A percentile compares a stretch with the other conserved stretches of the same genome.
Evolutionary conservation across 176 grass and related monocot species (phyloP).

Genomic region (Bonia amplexicaulis): DNA sequence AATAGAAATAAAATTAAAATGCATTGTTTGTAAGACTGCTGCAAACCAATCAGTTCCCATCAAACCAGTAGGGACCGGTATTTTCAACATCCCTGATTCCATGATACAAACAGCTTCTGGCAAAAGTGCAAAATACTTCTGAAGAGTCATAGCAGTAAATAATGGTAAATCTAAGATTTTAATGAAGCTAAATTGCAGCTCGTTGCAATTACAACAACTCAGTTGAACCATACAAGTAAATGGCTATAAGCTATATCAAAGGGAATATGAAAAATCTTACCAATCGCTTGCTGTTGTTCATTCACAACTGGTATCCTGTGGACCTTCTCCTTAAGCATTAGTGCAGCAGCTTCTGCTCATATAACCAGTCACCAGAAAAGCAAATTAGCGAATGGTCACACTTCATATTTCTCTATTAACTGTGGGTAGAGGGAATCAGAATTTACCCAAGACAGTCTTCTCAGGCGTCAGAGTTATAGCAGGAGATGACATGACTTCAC

Average conservation of each 20-base stretch:
- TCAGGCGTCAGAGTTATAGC: slow-evolving; percentile 60
- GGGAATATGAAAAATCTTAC: slow-evolving; percentile 20
- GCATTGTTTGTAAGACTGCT: background rate
- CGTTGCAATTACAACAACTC: background rate
- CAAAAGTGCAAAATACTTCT: background rate
- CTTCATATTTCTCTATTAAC: background rate
- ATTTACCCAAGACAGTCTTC: slow-evolving; percentile 69
- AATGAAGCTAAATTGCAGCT: background rate
- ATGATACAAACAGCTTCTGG: background rate
- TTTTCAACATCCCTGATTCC: background rate
- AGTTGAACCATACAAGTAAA: background rate
- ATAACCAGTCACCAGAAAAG: background rate
- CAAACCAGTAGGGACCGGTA: background rate
- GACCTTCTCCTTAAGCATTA: slow-evolving; percentile 84
- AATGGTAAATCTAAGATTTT: background rate
- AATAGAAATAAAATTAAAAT: background rate
- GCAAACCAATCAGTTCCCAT: background rate
- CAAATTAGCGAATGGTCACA: background rate
- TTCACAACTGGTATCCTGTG: slow-evolving; percentile 77
- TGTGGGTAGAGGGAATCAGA: background rate
- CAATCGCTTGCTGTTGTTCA: slow-evolving; percentile 51
- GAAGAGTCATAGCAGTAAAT: background rate
- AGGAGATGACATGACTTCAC: slow-evolving; percentile 78
- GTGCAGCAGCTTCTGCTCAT: slow-evolving; percentile 65
- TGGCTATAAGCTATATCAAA: background rate